Base-by-base conservation (phyloP, 139 green algal species). In the Chlamydomonas applanata region DNA sequence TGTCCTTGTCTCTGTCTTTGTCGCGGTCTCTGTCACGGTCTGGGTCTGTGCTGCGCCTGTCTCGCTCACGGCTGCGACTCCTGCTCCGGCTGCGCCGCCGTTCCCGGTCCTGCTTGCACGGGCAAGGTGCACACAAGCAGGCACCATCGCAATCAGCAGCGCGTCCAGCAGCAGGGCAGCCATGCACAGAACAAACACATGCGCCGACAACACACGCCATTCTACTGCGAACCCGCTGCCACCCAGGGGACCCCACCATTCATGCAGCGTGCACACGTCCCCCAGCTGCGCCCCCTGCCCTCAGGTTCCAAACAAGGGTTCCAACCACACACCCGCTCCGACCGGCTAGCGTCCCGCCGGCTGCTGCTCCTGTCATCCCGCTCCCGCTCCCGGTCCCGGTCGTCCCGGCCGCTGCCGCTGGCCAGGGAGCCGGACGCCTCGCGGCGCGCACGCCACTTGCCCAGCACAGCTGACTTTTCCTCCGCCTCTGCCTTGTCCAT, bases 401-500 rank as follows among this genome's bases (percentile, higher is more conserved):
- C 22, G 29, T 29, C 20, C 13, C 35, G 19, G 40, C 72, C 45
- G 22, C 52, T 36, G 35, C 22, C 14, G 1, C 32, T 27, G n/a
- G 19, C 46, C 25, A 3, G 17, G 24, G 65, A 44, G 13, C 35
- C 2, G 4, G 44, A 33, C 14, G 60, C 33, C n/a, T 61, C 1
- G 33, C 17, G 60, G n/a, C 60, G 35, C 27, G 56, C 62, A 36
- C 68, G n/a, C 56, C 69, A 70, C 63, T 44, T 56, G 19, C 29
- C 27, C 25, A 83, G 29, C 27, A 29, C 69, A 30, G 69, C 73
- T 61, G 81, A 27, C 72, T 45, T 35, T 2, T 64, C 49, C 53
- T 46, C 32, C 24, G 52, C 60, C 7, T 61, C 44, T n/a, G 32
- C 72, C 13, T 62, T 46, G 64, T 90, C 88, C 25, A 79, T 67